Conservation (phyloP, 2,329 filamentous ascomycete species). For the Diplodia intermedia region DNA sequence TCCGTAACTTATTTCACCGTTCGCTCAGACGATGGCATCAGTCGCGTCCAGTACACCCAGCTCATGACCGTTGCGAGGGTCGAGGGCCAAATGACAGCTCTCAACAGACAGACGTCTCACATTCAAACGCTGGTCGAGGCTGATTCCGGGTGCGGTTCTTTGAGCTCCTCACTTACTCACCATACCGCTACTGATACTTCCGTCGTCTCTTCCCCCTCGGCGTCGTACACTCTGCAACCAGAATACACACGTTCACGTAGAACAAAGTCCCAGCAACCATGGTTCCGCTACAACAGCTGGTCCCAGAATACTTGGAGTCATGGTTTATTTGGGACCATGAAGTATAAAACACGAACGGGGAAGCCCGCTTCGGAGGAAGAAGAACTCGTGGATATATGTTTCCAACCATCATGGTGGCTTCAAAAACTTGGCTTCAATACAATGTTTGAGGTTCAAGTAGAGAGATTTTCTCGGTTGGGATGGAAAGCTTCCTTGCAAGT, state of each 20-base stretch:
- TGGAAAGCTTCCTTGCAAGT: not conserved
- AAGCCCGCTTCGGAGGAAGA: not conserved
- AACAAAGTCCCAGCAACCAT: not conserved
- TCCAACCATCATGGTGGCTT: constrained; percentile 5
- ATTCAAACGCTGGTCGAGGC: not conserved
- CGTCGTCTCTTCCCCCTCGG: too few relatives aligned
- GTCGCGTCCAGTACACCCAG: not conserved
- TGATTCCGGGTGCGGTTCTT: not conserved
- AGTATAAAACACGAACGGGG: not conserved
- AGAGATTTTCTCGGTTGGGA: not conserved
- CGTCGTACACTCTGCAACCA: not conserved
- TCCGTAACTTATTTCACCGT: accelerated
- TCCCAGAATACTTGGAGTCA: not conserved
- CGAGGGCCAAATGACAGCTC: not conserved
- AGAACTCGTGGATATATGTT: not conserved
- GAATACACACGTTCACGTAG: not conserved
- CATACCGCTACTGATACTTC: not conserved
- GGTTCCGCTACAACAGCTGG: not conserved
- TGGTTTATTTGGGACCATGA: not conserved
- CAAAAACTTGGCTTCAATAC: constrained; percentile 1
- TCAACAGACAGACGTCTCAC: not conserved
- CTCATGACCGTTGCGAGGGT: not conserved
- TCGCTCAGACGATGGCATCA: not conserved
- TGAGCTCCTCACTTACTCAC: not conserved
- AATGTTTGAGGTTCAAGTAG: not conserved